Evolutionary conservation across 2,329 filamentous ascomycete genomes (phyloP), one percentile per base, ranked within the genome.

Genomic region (Ophiostoma sp.): DNA sequence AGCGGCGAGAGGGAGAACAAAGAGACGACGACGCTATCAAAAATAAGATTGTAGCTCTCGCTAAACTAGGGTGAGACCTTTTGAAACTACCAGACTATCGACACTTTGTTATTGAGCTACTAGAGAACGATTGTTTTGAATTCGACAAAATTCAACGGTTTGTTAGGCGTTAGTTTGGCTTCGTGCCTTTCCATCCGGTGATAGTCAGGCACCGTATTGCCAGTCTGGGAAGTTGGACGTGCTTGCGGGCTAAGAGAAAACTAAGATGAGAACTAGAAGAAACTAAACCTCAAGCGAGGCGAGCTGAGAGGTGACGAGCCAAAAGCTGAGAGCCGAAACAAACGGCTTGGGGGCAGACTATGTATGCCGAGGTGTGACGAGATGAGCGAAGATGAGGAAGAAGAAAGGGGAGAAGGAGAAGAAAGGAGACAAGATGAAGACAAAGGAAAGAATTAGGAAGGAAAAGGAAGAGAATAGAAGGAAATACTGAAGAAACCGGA

Each of bases 301-400:
- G 6, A 55, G 49, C 49, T 55, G 49, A 55, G 27, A 4, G 49
- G 18, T 55, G 27, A 27, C 27, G 27, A 27, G 27, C 27, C 27
- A 27, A 27, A 11, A 55, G 49, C 49, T 55, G 49, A 55, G 27
- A 55, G 49, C 49, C 49, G 16, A 55, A 55, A 55, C 49, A 55
- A 27, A 55, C 49, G 49, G 49, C 49, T 55, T 55, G 18, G 49
- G 18, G 49, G 49, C 49, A 55, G 11, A 36, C 49, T 55, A 27
- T 27, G 49, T 5, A 27, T 55, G 49, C 7, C 49, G 49, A 55
- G 49, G 49, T 5, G 49, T 11, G 49, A 7, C 8, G 49, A 55
- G 27, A 36, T 11, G n/a, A 11, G 18, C 27, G 5, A 4, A 9
- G 18, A 18, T 7, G 27, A 27, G 27, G 49, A 55, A 55, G 18